Evolutionary conservation across 2,329 filamentous ascomycete genomes (phyloP).

Genomic region (Fusarium chlamydosporum): DNA sequence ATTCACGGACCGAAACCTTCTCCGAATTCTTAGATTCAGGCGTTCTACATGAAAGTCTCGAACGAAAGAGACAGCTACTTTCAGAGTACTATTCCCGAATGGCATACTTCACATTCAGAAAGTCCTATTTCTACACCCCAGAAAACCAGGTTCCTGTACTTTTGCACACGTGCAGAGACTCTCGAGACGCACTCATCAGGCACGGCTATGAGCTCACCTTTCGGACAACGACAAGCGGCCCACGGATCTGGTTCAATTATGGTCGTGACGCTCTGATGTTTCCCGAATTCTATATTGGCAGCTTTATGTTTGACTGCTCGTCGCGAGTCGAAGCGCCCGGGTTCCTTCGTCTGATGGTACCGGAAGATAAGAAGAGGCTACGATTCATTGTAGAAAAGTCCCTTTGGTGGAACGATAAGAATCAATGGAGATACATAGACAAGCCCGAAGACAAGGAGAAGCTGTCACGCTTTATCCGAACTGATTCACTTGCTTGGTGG

Average conservation of each 20-base stretch:
- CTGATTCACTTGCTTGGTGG: too few relatives aligned
- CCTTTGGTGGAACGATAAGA: too few relatives aligned
- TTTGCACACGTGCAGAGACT: not conserved
- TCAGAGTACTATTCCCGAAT: too few relatives aligned
- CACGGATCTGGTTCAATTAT: slow-evolving; percentile 19
- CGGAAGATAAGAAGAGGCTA: not conserved
- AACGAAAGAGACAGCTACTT: too few relatives aligned
- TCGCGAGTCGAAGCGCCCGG: too few relatives aligned
- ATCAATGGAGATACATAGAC: too few relatives aligned
- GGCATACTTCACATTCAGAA: not conserved
- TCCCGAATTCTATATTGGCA: not conserved
- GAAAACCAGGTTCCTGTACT: not conserved
- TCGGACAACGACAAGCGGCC: fast-evolving
- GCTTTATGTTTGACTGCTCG: too few relatives aligned
- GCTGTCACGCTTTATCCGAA: too few relatives aligned
- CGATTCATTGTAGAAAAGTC: not conserved
- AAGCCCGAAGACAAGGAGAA: too few relatives aligned
- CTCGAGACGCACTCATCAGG: not conserved
- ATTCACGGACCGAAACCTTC: too few relatives aligned
- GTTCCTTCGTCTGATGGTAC: not conserved
- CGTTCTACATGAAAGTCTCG: too few relatives aligned
- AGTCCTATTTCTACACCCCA: not conserved
- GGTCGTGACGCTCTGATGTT: not conserved
- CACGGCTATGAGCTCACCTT: slow-evolving; percentile 10
- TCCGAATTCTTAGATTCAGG: too few relatives aligned